Evolutionary conservation across 1,284 basidiomycete species (phyloP).

Genomic region (Golubevia pallescens): DNA sequence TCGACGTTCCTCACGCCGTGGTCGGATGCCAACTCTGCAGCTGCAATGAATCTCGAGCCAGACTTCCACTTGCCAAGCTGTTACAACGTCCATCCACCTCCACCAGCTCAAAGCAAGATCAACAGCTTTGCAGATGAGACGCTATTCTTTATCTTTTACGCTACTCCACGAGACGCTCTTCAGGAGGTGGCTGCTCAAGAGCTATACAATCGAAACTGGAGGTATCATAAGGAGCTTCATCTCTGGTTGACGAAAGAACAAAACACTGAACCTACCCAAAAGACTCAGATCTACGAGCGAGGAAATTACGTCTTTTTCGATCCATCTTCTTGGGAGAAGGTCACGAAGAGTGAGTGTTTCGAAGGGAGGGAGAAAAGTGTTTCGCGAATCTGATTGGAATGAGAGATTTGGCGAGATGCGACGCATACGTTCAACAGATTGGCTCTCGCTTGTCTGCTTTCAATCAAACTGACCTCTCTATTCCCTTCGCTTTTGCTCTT

Average conservation of each 20-base stretch:
- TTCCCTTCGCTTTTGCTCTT: too few species aligned
- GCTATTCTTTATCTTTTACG: constrained; percentile 98
- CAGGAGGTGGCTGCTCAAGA: constrained; percentile 96
- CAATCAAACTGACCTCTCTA: too few species aligned
- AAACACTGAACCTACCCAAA: constrained; percentile 79
- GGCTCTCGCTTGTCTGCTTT: not conserved
- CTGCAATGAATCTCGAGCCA: constrained; percentile 78
- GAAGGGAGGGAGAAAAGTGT: too few species aligned
- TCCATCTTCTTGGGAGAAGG: constrained; percentile 84
- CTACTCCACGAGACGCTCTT: constrained; percentile 85
- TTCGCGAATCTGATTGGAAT: constrained; percentile 4
- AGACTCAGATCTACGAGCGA: constrained; percentile 85
- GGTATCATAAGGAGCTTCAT: constrained; percentile 93
- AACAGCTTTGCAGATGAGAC: constrained; percentile 94
- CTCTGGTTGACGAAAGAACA: constrained; percentile 95
- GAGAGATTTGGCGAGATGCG: not conserved
- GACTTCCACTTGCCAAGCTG: constrained; percentile 88
- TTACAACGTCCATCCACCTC: constrained; percentile 90
- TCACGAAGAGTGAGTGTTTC: constrained; percentile 66
- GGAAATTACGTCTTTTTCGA: constrained; percentile 92
- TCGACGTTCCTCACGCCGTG: constrained; percentile 95
- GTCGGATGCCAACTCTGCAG: constrained; percentile 84
- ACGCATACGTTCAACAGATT: not conserved
- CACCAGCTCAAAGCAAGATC: constrained; percentile 85
- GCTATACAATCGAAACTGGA: constrained; percentile 96